A percentile compares a stretch with the other conserved stretches of the same genome.
Conservation (phyloP, 192 early-diverging fungal genomes). For the Coemansia sp. region DNA sequence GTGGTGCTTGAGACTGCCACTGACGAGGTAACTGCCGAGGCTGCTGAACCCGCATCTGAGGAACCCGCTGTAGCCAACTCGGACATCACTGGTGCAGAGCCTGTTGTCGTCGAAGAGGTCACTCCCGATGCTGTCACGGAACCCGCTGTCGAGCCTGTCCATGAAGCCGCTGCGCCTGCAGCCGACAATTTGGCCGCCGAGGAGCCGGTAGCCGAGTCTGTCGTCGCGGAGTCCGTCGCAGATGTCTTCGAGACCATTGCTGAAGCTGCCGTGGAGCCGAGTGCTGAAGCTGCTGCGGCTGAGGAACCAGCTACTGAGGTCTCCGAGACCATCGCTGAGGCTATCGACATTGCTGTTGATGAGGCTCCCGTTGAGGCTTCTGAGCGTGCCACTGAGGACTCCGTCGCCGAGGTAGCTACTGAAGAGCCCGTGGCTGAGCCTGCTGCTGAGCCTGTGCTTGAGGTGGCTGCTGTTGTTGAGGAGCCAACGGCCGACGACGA, state of each 20-base stretch:
- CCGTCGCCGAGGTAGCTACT: neutral
- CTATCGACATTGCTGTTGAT: neutral
- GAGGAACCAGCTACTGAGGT: neutral
- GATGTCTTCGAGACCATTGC: too few relatives aligned
- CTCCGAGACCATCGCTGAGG: neutral
- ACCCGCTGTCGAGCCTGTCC: neutral
- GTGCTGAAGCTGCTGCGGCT: neutral
- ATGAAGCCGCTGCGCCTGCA: constrained; percentile 1
- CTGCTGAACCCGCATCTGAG: constrained; percentile 2
- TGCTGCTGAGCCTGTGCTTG: neutral
- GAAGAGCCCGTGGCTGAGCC: constrained; percentile 8
- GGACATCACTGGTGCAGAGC: neutral
- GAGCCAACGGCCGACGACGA: too few relatives aligned
- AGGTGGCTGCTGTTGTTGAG: neutral
- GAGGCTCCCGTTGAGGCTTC: neutral
- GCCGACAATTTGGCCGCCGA: neutral
- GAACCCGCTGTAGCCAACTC: neutral
- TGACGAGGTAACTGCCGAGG: neutral
- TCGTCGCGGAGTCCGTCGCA: neutral
- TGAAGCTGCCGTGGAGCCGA: neutral
- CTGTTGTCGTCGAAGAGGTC: neutral
- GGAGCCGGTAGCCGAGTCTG: constrained; percentile 5
- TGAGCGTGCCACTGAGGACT: neutral
- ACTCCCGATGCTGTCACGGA: too few relatives aligned
- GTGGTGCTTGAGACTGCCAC: neutral